These are phyloP conservation scores for Misopates orontium DNA, from an alignment of 257 asterid species.

Conservation along the genomic window DNA sequence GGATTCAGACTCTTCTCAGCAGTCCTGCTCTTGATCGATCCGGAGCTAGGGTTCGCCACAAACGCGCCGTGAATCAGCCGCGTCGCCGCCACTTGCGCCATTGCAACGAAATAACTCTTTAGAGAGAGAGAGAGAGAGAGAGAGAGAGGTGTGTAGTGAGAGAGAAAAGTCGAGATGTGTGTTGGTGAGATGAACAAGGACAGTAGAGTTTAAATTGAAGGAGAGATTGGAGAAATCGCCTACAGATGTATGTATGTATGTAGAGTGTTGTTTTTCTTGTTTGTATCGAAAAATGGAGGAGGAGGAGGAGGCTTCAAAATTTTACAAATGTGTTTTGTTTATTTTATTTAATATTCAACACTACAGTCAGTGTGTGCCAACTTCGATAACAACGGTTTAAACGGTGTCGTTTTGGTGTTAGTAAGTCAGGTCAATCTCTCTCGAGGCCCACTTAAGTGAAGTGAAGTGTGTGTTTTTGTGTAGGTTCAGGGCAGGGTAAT, in stretches of 20 bases:
- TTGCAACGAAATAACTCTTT: slow-evolving; percentile 22
- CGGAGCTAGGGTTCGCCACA: slow-evolving; percentile 44
- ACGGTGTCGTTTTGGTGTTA: too few relatives aligned
- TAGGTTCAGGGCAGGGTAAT: too few relatives aligned
- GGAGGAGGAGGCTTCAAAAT: too few relatives aligned
- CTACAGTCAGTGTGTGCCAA: too few relatives aligned
- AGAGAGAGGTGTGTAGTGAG: slow-evolving; percentile 10
- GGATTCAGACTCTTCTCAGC: slow-evolving; percentile 63
- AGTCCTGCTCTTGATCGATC: slow-evolving; percentile 46
- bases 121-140: background rate
- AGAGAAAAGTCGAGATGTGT: slow-evolving; percentile 1
- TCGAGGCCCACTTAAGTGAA: too few relatives aligned
- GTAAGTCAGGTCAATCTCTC: too few relatives aligned
- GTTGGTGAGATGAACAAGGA: background rate
- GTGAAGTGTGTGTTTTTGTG: too few relatives aligned
- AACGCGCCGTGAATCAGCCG: slow-evolving; percentile 62
- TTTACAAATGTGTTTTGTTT: too few relatives aligned
- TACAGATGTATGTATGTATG: slow-evolving; percentile 37
- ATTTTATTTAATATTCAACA: too few relatives aligned
- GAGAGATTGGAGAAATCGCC: slow-evolving; percentile 50
- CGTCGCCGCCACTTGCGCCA: slow-evolving; percentile 83
- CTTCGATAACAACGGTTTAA: too few relatives aligned
- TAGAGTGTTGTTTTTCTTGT: slow-evolving; percentile 40
- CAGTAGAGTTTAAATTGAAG: slow-evolving; percentile 23
- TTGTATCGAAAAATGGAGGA: slow-evolving; percentile 44